Evolutionary conservation across 1,139 yeast genomes (phyloP), one percentile per base, ranked within the genome.

Genomic region (Komagataea norvegica): DNA sequence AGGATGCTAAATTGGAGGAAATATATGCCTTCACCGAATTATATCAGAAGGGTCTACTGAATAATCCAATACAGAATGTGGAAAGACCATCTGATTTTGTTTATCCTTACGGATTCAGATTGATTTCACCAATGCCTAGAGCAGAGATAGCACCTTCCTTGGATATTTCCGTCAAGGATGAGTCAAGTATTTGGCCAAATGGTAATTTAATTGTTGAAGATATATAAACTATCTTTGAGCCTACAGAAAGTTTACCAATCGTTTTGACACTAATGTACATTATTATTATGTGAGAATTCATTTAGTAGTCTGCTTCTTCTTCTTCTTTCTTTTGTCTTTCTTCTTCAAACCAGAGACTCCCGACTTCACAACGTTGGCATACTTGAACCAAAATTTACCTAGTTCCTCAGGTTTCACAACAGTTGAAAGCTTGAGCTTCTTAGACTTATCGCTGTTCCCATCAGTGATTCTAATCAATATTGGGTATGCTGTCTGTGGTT

Each of bases 341-440:
- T 75, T 77, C 46, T 70, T 66, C 54, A 79, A 64, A 4, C 85
- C 84, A 8, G 64, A 62, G 58, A 77, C 71, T 6, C 81, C 87
- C 21, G 65, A 56, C 56, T 83, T 84, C 41, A 84, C 67, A 0
- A 73, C 73, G 32, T 74, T 77, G 1, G 83, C 64, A 57, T 84
- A 85, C 29, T 74, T 76, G 27, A 61, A 59, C 94, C 94, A 85
- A 55, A 85, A 85, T 45, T 64, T 62, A 42, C 78, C 83, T 48
- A 85, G 63, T 15, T 70, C 63, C 5, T 66, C 70, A 0, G 74
- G 61, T 29, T 70, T 72, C 21, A 86, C 86, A 16, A 77, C 73
- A 0, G 95, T 84, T 8, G 85, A 74, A 32, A 76, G 58, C 54
- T 80, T 81, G 28, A 58, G 51, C 54, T 78, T 77, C 41, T 64